Conservation (phyloP, 306 rosid genomes). For the Cicer cuneatum region DNA sequence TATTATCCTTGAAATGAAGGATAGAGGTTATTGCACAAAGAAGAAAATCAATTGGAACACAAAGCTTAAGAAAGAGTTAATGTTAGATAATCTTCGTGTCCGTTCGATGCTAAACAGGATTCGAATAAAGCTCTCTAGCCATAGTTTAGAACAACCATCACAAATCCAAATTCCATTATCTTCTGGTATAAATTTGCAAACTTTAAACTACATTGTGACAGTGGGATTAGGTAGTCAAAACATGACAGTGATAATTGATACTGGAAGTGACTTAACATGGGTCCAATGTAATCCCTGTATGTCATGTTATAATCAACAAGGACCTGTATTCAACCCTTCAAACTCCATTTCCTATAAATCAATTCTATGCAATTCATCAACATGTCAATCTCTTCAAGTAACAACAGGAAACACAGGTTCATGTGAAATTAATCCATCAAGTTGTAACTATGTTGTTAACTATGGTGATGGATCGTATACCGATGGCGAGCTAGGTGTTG, state of each 20-base stretch:
- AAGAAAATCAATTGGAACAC: slow-evolving; percentile 50
- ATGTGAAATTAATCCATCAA: slow-evolving; percentile 46
- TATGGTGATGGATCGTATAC: slow-evolving; percentile 88
- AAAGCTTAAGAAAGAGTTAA: slow-evolving; percentile 52
- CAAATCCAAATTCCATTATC: slow-evolving; percentile 68
- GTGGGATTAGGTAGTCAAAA: slow-evolving; percentile 63
- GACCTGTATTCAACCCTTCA: slow-evolving; percentile 73
- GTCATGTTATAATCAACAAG: slow-evolving; percentile 74
- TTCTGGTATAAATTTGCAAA: slow-evolving; percentile 66
- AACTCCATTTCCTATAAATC: slow-evolving; percentile 63
- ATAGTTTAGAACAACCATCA: slow-evolving; percentile 44
- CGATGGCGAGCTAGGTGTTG: slow-evolving; percentile 62
- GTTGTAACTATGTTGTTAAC: slow-evolving; percentile 61
- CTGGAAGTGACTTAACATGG: slow-evolving; percentile 93
- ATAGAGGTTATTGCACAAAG: slow-evolving; percentile 64
- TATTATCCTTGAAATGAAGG: slow-evolving; percentile 73
- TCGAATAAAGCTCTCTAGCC: slow-evolving; percentile 33
- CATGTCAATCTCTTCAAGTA: slow-evolving; percentile 60
- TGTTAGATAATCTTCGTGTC: slow-evolving; percentile 60
- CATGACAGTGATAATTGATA: slow-evolving; percentile 78
- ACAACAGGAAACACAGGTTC: slow-evolving; percentile 57
- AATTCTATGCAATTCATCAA: slow-evolving; percentile 62
- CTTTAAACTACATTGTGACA: slow-evolving; percentile 79
- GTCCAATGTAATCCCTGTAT: slow-evolving; percentile 86
- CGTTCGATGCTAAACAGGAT: slow-evolving; percentile 56